Percentiles rank a stretch among this genome's conserved stretches.
phyloP scores from a whole-genome alignment of 1,284 basidiomycete species.

The Leccinum pachyderme region DNA sequence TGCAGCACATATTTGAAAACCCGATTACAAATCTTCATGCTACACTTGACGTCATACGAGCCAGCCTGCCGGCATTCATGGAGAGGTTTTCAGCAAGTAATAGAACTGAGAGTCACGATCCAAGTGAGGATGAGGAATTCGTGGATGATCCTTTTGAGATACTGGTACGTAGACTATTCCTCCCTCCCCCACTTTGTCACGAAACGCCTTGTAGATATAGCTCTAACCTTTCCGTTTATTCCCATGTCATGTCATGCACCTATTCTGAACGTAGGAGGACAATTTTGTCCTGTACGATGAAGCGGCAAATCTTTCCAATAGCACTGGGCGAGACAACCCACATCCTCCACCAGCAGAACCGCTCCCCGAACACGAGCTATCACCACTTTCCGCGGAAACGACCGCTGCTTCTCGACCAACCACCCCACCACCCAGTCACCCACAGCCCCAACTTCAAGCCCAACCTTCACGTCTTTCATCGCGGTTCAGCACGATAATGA shows the following conservation, averaged over 20 bases:
- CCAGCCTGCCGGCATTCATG: conserved; percentile 32
- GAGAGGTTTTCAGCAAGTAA: conserved; percentile 15
- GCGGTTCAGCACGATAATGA: conserved; percentile 29
- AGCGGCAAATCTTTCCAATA: neutral
- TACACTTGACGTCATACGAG: conserved; percentile 34
- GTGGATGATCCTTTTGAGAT: conserved; percentile 18
- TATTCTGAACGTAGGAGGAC: conserved; percentile 19
- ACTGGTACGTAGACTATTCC: conserved; percentile 21
- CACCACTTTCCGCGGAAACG: conserved; percentile 10
- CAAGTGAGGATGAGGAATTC: conserved; percentile 15
- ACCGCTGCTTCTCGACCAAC: conserved; percentile 1
- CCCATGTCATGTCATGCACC: conserved; percentile 8
- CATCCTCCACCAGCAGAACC: conserved; percentile 5
- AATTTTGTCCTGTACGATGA: conserved; percentile 9
- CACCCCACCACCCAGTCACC: neutral
- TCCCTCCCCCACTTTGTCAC: conserved; percentile 26
- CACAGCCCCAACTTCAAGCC: neutral
- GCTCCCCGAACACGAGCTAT: neutral
- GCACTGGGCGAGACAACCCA: neutral
- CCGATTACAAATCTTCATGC: conserved; percentile 30
- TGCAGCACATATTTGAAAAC: conserved; percentile 29
- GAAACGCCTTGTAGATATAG: conserved; percentile 29
- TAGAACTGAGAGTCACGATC: conserved; percentile 5
- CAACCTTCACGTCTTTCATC: conserved; percentile 14
- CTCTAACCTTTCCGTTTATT: conserved; percentile 30